phyloP scores from a whole-genome alignment of 176 grass and related monocot genomes.

The Poa pratensis region DNA sequence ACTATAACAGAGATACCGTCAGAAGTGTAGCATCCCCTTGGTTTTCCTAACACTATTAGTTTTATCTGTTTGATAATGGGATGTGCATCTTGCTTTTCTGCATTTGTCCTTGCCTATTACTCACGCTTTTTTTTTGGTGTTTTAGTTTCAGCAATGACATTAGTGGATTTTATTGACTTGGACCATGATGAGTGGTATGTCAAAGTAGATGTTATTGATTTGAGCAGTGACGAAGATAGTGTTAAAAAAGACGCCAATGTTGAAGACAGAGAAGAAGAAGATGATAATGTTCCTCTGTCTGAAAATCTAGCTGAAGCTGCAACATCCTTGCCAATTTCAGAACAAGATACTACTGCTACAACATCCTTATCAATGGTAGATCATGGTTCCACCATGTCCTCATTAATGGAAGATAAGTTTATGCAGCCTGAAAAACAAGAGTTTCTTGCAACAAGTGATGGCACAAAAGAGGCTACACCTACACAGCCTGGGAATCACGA shows the following conservation, averaged over 20 bases:
- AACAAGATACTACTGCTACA: not conserved
- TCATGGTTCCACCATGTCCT: not conserved
- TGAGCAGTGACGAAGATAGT: not conserved
- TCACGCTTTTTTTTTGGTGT: not conserved
- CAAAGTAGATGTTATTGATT: not conserved
- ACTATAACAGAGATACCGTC: not conserved
- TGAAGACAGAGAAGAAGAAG: not conserved
- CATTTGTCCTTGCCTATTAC: not conserved
- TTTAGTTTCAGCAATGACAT: not conserved
- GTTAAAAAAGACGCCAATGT: not conserved
- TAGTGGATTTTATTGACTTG: slow-evolving; percentile 9
- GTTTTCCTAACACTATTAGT: not conserved
- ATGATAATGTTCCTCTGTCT: not conserved
- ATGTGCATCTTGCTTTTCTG: not conserved
- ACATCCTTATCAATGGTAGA: not conserved
- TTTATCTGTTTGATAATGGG: not conserved
- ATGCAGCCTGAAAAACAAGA: not conserved
- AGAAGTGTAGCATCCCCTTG: not conserved
- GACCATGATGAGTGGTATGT: not conserved
- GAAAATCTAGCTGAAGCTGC: not conserved
- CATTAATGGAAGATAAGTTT: not conserved
- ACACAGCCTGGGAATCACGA: not conserved
- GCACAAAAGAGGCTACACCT: not conserved
- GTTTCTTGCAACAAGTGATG: slow-evolving; percentile 5
- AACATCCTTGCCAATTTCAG: not conserved